Base-by-base conservation (phyloP, 2,329 filamentous ascomycete genomes). In the Claviceps sp. region DNA sequence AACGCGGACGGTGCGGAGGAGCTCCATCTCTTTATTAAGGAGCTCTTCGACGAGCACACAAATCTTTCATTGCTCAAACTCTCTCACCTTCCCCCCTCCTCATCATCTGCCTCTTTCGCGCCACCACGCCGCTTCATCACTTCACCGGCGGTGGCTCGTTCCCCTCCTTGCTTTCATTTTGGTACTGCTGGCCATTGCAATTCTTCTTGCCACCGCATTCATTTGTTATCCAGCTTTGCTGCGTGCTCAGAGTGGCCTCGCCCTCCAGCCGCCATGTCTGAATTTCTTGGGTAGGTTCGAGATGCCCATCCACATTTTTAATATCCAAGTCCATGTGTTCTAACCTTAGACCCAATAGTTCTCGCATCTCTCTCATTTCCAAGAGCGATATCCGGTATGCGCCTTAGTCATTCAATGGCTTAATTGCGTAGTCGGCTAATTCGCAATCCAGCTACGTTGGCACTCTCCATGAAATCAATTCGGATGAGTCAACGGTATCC, bases 381-480 rank as follows among this genome's bases (percentile, higher is more conserved):
- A 94, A 91, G 76, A 95, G 88, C 71, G 89, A 95, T 73, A 95
- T 96, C 72, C 87, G 90, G 87, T 95, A 78, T 65, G 82, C 71
- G 56, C 50, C 53, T 38, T 50, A 53, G 49, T 53, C 54, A 50
- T 26, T 47, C 46, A 22, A 48, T 50, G 39, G 45, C 46, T 38
- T 46, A 45, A 37, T 44, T 23, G 50, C 48, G 47, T 34, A 34
- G 29, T 48, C 57, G 57, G 59, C 68, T 72, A 57, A 72, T 68
- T 56, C 49, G 55, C 52, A 53, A 51, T 55, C 53, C 64, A 96
- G 90, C 71, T 97, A 97, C 74, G 88, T 95, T 64, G 93, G 93
- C 60, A 91, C 86, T 51, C 82, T 98, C 50, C 89, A 96, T 72
- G 88, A 96, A 69, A 98, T 98, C 79, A 96, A 96, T 71, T 95